phyloP scores from a whole-genome alignment of 192 early-diverging fungal genomes.

The Rhizophagus prolifer region DNA sequence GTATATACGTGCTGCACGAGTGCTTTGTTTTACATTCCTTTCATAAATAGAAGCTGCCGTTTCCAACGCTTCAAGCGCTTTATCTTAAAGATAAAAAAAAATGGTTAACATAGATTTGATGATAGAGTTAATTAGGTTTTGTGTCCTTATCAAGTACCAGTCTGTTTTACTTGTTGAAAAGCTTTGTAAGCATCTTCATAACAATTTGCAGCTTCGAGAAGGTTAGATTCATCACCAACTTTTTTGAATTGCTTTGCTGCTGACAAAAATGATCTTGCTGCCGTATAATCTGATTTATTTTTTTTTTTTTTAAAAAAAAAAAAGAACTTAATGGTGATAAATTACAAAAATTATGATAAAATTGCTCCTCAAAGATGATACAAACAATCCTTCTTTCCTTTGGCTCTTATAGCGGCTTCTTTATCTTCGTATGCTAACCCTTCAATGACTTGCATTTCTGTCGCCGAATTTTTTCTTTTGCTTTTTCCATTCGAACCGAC shows the following conservation, averaged over 20 bases:
- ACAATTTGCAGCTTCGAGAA: conserved; percentile 40
- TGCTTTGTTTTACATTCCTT: neutral
- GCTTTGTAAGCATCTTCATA: conserved; percentile 46
- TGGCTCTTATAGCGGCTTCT: conserved; percentile 38
- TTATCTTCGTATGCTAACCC: conserved; percentile 33
- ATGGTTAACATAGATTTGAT: neutral
- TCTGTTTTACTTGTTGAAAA: conserved; percentile 38
- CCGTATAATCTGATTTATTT: conserved; percentile 27
- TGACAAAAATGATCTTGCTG: conserved; percentile 35
- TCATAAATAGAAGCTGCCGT: conserved; percentile 28
- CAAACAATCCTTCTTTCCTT: conserved; percentile 41
- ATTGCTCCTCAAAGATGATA: neutral
- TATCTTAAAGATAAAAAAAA: neutral
- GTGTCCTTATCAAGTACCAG: conserved; percentile 28
- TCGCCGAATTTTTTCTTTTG: neutral
- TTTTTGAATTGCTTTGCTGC: conserved; percentile 41
- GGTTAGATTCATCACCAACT: conserved; percentile 32
- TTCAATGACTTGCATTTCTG: conserved; percentile 27
- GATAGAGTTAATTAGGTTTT: neutral
- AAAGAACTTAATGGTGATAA: neutral
- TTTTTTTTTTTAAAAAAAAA: neutral
- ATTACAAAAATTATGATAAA: conserved; percentile 1
- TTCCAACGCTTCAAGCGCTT: conserved; percentile 15
- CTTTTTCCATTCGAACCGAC: neutral
- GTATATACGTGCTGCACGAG: conserved; percentile 25